A percentile compares a stretch with the other conserved stretches of the same genome.
phyloP scores from a whole-genome alignment of 768 basidiomycete species.

The Boletus speciosus region DNA sequence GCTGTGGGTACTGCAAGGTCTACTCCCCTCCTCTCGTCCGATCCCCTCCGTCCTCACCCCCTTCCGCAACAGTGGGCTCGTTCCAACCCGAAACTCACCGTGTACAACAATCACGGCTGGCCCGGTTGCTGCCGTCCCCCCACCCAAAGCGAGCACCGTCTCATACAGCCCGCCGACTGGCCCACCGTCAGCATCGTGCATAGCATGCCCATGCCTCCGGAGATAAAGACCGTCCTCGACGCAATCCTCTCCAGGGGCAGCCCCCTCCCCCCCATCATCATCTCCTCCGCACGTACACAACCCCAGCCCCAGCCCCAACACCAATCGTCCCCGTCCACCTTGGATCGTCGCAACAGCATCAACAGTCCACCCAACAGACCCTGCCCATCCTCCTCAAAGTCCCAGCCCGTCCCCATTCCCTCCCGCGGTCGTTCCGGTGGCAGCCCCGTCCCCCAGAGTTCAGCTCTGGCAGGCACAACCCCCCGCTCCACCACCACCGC shows the following conservation, averaged over 20 bases:
- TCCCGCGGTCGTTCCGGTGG: slow-evolving; percentile 49
- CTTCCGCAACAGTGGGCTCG: slow-evolving; percentile 62
- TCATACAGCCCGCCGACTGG: slow-evolving; percentile 76
- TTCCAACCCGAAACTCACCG: slow-evolving; percentile 51
- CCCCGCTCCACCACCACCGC: slow-evolving; percentile 34
- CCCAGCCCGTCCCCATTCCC: slow-evolving; percentile 34
- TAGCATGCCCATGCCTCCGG: slow-evolving; percentile 66
- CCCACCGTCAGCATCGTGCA: slow-evolving; percentile 74
- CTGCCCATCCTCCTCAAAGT: slow-evolving; percentile 35
- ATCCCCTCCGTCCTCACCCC: slow-evolving; percentile 26
- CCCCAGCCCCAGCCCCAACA: slow-evolving; percentile 25
- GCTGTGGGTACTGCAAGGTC: slow-evolving; percentile 91
- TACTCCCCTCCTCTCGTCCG: slow-evolving; percentile 13
- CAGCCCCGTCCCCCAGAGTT: slow-evolving; percentile 42
- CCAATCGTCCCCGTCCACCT: slow-evolving; percentile 28
- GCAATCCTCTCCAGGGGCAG: slow-evolving; percentile 42
- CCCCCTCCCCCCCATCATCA: slow-evolving; percentile 30
- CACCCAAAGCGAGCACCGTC: slow-evolving; percentile 49
- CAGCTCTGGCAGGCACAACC: slow-evolving; percentile 24
- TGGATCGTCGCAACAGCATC: slow-evolving; percentile 48
- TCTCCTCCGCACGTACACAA: slow-evolving; percentile 30
- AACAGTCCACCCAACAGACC: slow-evolving; percentile 25
- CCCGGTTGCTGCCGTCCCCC: slow-evolving; percentile 89
- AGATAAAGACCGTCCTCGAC: slow-evolving; percentile 67
- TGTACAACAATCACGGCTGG: slow-evolving; percentile 74